Conservation (phyloP, 2,329 filamentous ascomycete species). For the Diaporthe batatas region DNA sequence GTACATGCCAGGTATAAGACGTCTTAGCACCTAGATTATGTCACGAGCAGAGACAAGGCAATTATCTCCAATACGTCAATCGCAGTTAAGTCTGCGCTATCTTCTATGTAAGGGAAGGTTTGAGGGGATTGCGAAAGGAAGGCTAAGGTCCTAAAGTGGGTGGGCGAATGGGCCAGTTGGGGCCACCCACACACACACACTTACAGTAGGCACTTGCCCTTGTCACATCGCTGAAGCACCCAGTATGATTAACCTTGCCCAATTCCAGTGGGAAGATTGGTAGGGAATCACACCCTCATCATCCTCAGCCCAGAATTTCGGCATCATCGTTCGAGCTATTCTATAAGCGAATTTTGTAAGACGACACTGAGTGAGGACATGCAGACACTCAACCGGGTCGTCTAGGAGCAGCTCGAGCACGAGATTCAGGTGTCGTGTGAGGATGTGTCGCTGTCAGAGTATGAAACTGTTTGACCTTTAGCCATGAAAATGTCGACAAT, state of each 20-base stretch:
- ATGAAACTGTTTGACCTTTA: neutral
- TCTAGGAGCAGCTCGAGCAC: neutral
- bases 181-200: too few relatives aligned
- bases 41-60: too few relatives aligned
- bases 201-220: neutral
- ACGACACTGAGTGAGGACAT: neutral
- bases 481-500: neutral
- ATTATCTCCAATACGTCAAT: too few relatives aligned
- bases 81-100: too few relatives aligned
- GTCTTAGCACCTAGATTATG: too few relatives aligned
- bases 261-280: neutral
- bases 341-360: neutral
- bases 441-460: neutral
- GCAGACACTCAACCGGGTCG: neutral
- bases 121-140: too few relatives aligned
- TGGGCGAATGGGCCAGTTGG: too few relatives aligned
- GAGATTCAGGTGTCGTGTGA: neutral
- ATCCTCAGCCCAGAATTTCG: too few relatives aligned
- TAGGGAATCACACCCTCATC: neutral
- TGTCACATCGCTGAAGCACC: constrained; percentile 16
- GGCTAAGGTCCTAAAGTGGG: too few relatives aligned
- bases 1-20: too few relatives aligned
- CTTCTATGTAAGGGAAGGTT: too few relatives aligned
- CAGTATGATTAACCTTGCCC: constrained; percentile 4
- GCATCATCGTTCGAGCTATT: constrained; percentile 1